These are phyloP conservation scores for Cicer bijugum DNA, from an alignment of 306 rosid species.

Conservation along the genomic window DNA sequence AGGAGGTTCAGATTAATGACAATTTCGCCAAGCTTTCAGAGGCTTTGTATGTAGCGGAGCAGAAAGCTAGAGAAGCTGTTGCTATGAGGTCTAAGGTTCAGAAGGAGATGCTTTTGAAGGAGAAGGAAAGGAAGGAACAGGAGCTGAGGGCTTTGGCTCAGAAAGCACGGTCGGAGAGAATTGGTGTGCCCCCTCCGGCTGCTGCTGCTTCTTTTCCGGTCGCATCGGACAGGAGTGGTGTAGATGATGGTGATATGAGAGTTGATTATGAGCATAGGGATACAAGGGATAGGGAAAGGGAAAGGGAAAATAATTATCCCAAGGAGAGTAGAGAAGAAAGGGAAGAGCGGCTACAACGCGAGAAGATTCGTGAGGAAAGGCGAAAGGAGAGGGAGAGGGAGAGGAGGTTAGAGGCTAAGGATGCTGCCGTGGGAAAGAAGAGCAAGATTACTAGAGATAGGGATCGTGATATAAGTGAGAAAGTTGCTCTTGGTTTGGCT, in stretches of 20 bases:
- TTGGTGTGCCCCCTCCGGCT: conserved; percentile 65
- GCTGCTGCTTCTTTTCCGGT: conserved; percentile 50
- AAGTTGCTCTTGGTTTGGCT: conserved; percentile 96
- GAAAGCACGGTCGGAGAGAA: conserved; percentile 82
- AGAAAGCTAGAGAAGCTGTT: conserved; percentile 92
- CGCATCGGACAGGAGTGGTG: conserved; percentile 26
- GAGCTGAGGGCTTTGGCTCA: conserved; percentile 82
- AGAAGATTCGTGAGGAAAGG: conserved; percentile 88
- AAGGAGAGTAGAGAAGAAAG: conserved; percentile 76
- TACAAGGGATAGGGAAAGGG: conserved; percentile 47
- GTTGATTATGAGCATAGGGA: conserved; percentile 68
- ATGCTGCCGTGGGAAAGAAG: conserved; percentile 90
- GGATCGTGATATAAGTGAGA: conserved; percentile 93
- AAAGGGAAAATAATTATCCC: conserved; percentile 60
- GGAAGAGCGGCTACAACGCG: conserved; percentile 68
- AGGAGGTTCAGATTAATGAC: conserved; percentile 86
- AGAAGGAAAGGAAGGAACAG: conserved; percentile 82
- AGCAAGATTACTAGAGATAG: conserved; percentile 92
- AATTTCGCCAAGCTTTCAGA: conserved; percentile 87
- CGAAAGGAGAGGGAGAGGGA: conserved; percentile 91
- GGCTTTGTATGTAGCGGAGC: conserved; percentile 83
- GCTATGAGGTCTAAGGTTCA: conserved; percentile 93
- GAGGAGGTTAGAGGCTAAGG: conserved; percentile 90
- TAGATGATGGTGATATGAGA: conserved; percentile 57
- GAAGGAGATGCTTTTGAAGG: conserved; percentile 82